These are phyloP conservation scores for Trifolium dubium DNA, from an alignment of 306 rosid genomes.

Conservation along the genomic window DNA sequence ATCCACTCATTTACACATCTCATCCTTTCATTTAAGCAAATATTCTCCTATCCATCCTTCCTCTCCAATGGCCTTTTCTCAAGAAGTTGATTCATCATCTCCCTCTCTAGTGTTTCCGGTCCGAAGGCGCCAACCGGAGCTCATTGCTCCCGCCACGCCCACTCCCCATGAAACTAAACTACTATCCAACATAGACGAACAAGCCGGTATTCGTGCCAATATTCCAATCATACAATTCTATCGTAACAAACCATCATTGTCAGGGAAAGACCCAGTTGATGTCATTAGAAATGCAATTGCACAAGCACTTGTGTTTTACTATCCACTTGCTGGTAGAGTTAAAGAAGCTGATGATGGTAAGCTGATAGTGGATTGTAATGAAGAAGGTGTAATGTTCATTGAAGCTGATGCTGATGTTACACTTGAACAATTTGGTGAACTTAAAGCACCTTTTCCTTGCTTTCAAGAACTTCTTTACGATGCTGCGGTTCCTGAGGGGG, in stretches of 20 bases:
- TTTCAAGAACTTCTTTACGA: slow-evolving; percentile 49
- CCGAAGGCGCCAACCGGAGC: slow-evolving; percentile 1
- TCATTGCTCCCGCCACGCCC: slow-evolving; percentile 5
- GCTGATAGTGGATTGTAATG: slow-evolving; percentile 52
- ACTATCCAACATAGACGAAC: slow-evolving; percentile 35
- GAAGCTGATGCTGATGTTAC: slow-evolving; percentile 40
- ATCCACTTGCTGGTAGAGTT: slow-evolving; percentile 32
- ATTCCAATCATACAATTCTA: slow-evolving; percentile 1
- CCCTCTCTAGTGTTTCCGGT: not conserved
- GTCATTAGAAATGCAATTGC: slow-evolving; percentile 34
- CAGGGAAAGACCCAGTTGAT: slow-evolving; percentile 37
- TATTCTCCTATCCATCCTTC: too few species aligned
- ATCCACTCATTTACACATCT: not conserved
- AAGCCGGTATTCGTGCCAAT: not conserved
- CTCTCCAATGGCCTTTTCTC: slow-evolving; percentile 7
- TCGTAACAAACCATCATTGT: not conserved
- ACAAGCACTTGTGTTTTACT: slow-evolving; percentile 32
- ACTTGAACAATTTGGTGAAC: slow-evolving; percentile 40
- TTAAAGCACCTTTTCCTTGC: slow-evolving; percentile 55
- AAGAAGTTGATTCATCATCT: not conserved
- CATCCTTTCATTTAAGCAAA: not conserved
- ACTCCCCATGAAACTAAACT: slow-evolving; percentile 22
- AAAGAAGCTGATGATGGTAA: slow-evolving; percentile 23
- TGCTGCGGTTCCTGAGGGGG: slow-evolving; percentile 48
- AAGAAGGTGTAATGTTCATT: slow-evolving; percentile 52